Conservation (phyloP, 2,329 filamentous ascomycete genomes). For the Claviceps capensis region DNA sequence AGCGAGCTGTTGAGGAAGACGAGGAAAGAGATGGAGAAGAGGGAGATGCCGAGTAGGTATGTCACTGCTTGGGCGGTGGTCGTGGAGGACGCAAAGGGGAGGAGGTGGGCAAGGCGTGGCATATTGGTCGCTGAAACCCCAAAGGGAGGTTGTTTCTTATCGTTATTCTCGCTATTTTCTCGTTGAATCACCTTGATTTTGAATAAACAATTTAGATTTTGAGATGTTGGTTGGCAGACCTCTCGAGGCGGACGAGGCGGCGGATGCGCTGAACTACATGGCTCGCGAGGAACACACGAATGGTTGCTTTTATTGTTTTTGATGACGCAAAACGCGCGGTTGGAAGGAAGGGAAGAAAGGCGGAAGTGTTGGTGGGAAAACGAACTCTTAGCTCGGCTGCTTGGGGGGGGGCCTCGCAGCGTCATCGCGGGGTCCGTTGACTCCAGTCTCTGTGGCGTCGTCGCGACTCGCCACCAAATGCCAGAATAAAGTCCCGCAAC, state of each 20-base stretch:
- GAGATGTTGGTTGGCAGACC: not conserved
- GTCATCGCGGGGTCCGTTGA: no score
- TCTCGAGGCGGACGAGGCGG: constrained; percentile 4
- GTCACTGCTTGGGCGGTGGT: constrained; percentile 51
- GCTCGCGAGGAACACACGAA: not conserved
- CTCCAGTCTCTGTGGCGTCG: no score
- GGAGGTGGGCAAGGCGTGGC: constrained; percentile 27
- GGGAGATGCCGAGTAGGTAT: constrained; percentile 68
- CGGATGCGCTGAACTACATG: constrained; percentile 7
- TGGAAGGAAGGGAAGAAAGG: not conserved
- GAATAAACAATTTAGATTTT: no score
- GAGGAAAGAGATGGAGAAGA: constrained; percentile 80
- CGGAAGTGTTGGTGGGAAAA: no score
- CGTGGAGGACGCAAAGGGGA: constrained; percentile 47
- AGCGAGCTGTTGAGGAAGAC: constrained; percentile 79
- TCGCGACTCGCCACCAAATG: no score
- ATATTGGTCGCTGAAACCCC: constrained; percentile 12
- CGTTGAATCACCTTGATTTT: no score
- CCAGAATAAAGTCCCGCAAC: no score
- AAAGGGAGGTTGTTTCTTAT: no score
- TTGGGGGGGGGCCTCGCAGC: no score
- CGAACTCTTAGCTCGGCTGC: no score
- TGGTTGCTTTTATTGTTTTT: not conserved
- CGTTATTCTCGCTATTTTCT: no score
- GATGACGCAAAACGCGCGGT: not conserved